phyloP scores from a whole-genome alignment of 1,284 basidiomycete genomes.

The Trametes hirsuta region DNA sequence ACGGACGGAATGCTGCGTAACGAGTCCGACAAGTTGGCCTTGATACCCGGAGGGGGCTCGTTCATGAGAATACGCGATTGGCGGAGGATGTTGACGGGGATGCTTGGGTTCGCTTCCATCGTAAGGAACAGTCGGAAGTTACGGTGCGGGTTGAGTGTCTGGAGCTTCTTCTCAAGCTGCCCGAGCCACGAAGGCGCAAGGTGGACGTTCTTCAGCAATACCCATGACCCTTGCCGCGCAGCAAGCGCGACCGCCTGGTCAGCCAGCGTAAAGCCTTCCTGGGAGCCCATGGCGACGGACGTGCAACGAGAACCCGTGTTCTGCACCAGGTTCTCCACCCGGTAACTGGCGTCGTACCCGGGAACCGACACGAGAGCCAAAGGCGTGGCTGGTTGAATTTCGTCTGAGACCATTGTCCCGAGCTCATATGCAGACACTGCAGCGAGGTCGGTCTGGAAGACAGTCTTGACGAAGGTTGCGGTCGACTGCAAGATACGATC shows the following conservation, averaged over 20 bases:
- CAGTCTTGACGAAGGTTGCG: slow-evolving; percentile 69
- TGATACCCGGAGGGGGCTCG: slow-evolving; percentile 94
- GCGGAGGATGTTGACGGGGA: slow-evolving; percentile 94
- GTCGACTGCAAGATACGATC: slow-evolving; percentile 87
- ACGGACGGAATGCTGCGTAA: slow-evolving; percentile 75
- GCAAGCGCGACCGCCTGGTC: slow-evolving; percentile 93
- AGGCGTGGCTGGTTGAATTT: slow-evolving; percentile 81
- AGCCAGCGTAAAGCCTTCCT: slow-evolving; percentile 93
- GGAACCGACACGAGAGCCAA: slow-evolving; percentile 91
- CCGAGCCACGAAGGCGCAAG: slow-evolving; percentile 93
- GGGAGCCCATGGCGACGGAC: slow-evolving; percentile 97
- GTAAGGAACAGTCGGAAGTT: slow-evolving; percentile 96
- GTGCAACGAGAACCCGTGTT: slow-evolving; percentile 75
- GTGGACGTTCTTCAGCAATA: slow-evolving; percentile 95
- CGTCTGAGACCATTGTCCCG: slow-evolving; percentile 73
- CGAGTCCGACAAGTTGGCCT: slow-evolving; percentile 92
- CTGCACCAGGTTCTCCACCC: slow-evolving; percentile 88
- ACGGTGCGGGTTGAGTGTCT: slow-evolving; percentile 85
- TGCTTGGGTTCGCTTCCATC: slow-evolving; percentile 92
- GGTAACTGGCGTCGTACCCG: slow-evolving; percentile 96
- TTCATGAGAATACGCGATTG: slow-evolving; percentile 97
- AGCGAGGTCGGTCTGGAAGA: slow-evolving; percentile 84
- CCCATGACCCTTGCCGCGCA: slow-evolving; percentile 91
- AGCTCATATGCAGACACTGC: slow-evolving; percentile 76
- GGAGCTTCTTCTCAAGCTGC: slow-evolving; percentile 95